Conservation (phyloP, 2,329 filamentous ascomycete genomes). For the Ophiosphaerella herpotricha region DNA sequence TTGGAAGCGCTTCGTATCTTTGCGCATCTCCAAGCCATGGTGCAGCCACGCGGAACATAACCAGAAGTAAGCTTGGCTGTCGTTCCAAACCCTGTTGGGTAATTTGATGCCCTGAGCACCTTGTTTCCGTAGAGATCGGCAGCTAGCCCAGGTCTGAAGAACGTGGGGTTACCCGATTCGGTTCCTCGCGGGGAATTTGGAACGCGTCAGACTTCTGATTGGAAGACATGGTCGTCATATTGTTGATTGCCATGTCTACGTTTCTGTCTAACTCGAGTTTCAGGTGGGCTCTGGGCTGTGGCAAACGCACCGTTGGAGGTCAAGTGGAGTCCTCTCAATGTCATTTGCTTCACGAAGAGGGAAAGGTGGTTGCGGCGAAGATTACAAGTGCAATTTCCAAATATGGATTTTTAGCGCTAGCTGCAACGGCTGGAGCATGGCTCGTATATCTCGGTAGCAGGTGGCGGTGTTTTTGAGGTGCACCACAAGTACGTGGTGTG, state of each 20-base stretch:
- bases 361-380: conserved; percentile 3
- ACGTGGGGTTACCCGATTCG: conserved; percentile 24
- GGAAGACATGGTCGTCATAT: no score
- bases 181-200: conserved; percentile 4
- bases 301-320: conserved; percentile 1
- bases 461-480: background rate
- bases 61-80: conserved; percentile 5
- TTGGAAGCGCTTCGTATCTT: background rate
- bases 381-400: conserved; percentile 9
- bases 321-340: conserved; percentile 2
- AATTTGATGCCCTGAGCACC: conserved; percentile 10
- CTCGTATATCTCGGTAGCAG: no score
- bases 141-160: conserved; percentile 18
- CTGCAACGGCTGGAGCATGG: conserved; percentile 1
- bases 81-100: conserved; percentile 13
- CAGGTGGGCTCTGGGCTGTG: conserved; percentile 15
- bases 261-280: conserved; percentile 6
- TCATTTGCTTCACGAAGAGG: conserved; percentile 9
- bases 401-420: conserved; percentile 1
- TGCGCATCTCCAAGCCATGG: conserved; percentile 7
- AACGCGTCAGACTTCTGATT: background rate
- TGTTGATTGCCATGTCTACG: conserved; percentile 15
- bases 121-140: conserved; percentile 21
- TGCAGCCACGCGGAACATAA: conserved; percentile 4
- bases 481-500: background rate